phyloP scores from a whole-genome alignment of 2,329 filamentous ascomycete genomes.

The Thelonectria discophora region DNA sequence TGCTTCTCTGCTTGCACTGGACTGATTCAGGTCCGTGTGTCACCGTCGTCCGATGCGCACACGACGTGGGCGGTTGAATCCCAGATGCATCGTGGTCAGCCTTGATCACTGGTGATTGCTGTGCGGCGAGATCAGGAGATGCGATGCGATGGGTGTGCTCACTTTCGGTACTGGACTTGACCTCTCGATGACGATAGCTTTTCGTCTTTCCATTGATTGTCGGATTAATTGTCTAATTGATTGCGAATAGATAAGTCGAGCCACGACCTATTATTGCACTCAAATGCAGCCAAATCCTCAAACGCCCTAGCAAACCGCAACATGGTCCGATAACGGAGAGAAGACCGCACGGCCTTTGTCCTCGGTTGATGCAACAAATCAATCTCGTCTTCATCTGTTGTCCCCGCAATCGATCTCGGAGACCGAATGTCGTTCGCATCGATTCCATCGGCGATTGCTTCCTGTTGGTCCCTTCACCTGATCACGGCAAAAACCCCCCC shows the following conservation, averaged over 20 bases:
- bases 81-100: neutral
- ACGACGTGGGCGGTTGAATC: constrained; percentile 1
- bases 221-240: too few species aligned
- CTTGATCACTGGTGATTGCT: neutral
- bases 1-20: neutral
- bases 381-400: neutral
- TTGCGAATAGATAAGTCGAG: too few species aligned
- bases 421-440: neutral
- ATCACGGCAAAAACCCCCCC: neutral
- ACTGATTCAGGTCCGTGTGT: neutral
- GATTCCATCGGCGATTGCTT: neutral
- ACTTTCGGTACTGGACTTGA: neutral
- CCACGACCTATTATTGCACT: too few species aligned
- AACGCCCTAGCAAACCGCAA: neutral
- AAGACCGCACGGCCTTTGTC: neutral
- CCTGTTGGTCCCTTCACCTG: too few species aligned
- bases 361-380: neutral
- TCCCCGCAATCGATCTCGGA: neutral
- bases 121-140: constrained; percentile 17
- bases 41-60: constrained; percentile 5
- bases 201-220: too few species aligned
- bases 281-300: neutral
- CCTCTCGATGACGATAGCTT: neutral
- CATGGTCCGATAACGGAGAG: neutral
- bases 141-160: neutral